Evolutionary conservation across 768 basidiomycete species (phyloP).

Genomic region (Austroboletus festivus): DNA sequence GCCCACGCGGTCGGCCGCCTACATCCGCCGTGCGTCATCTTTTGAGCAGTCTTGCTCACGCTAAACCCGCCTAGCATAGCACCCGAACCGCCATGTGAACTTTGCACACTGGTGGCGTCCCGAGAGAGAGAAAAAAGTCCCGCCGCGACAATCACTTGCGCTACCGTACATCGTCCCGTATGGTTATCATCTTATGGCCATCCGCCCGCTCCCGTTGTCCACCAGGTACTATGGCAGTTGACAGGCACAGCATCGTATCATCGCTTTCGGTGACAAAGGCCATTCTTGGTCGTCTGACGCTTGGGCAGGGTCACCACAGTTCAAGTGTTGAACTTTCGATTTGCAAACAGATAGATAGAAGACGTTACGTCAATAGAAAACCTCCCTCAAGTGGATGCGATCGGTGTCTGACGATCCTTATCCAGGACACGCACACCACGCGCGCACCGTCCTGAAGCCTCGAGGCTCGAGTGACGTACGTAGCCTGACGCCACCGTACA

Average conservation of each 20-base stretch:
- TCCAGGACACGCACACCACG: neutral
- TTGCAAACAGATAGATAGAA: neutral
- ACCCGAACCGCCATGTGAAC: neutral
- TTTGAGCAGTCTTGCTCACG: too few relatives aligned
- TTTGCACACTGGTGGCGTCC: neutral
- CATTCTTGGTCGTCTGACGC: too few relatives aligned
- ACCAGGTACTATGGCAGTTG: too few relatives aligned
- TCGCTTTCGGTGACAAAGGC: too few relatives aligned
- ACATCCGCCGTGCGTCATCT: too few relatives aligned
- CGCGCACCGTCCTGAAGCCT: neutral
- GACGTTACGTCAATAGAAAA: neutral
- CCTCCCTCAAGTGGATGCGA: too few relatives aligned
- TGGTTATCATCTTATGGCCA: constrained; percentile 1
- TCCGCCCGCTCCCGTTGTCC: too few relatives aligned
- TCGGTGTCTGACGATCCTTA: too few relatives aligned
- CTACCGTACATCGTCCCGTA: neutral
- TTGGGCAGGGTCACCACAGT: too few relatives aligned
- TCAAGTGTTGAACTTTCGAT: too few relatives aligned
- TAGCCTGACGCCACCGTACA: neutral
- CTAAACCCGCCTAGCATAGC: neutral
- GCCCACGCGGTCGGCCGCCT: too few relatives aligned
- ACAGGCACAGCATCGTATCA: too few relatives aligned
- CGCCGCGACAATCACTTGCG: neutral
- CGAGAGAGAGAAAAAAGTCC: neutral
- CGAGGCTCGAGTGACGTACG: neutral